These are phyloP conservation scores for Nigrospora osmanthi DNA, from an alignment of 2,329 filamentous ascomycete species.

Conservation along the genomic window DNA sequence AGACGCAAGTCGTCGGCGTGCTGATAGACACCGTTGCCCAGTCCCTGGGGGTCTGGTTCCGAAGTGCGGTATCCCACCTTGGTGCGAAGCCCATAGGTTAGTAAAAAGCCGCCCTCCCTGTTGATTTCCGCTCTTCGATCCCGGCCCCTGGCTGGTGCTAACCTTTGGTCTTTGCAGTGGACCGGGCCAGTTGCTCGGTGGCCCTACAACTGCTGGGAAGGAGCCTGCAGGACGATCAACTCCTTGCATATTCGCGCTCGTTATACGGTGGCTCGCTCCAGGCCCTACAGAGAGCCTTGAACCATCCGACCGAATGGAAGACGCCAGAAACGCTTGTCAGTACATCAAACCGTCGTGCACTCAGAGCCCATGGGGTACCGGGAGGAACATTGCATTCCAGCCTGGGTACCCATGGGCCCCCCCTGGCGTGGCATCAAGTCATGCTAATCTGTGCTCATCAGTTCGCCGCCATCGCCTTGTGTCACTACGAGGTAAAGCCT, in stretches of 20 bases:
- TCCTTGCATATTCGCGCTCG: constrained; percentile 2
- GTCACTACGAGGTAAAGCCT: neutral
- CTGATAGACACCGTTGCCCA: neutral
- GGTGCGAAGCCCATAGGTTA: neutral
- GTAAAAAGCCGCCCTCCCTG: too few relatives aligned
- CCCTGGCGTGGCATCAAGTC: too few relatives aligned
- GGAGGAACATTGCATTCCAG: too few relatives aligned
- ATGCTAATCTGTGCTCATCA: too few relatives aligned
- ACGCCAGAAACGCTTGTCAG: constrained; percentile 1
- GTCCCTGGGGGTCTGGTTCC: neutral
- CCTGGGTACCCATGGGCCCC: too few relatives aligned
- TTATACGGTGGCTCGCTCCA: constrained; percentile 1
- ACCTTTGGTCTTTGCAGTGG: neutral
- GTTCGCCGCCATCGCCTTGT: neutral
- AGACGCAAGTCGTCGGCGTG: constrained; percentile 1
- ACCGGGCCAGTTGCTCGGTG: constrained; percentile 1
- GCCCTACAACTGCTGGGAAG: constrained; percentile 2
- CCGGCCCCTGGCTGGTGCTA: too few relatives aligned
- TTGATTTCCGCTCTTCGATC: too few relatives aligned
- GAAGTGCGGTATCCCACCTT: neutral
- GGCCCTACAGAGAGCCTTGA: constrained; percentile 1
- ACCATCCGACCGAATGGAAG: constrained; percentile 4
- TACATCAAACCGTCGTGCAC: neutral
- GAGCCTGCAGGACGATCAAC: neutral
- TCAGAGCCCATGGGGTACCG: too few relatives aligned